Conservation (phyloP, 257 asterid genomes). For the Solanum chiquidenum region DNA sequence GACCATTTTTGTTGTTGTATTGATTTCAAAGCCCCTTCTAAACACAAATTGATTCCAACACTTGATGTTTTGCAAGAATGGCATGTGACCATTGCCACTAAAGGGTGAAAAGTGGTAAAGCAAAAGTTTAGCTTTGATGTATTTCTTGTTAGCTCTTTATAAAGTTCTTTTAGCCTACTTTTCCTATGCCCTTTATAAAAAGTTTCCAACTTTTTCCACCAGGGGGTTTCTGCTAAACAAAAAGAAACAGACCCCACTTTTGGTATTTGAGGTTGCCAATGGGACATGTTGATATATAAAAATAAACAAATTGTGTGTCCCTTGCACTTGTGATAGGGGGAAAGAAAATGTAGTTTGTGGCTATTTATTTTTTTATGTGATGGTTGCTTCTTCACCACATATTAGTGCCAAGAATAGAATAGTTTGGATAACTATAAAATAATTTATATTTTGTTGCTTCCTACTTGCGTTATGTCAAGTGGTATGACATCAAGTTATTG, state of each 20-base stretch:
- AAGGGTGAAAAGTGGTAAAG: not conserved
- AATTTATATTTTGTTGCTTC: not conserved
- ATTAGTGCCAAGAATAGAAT: not conserved
- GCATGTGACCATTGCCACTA: slow-evolving; percentile 13
- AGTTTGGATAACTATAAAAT: not conserved
- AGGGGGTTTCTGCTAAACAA: not conserved
- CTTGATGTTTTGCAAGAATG: not conserved
- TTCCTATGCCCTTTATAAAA: not conserved
- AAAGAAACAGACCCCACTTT: not conserved
- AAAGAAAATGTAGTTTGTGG: not conserved
- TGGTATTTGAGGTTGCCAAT: not conserved
- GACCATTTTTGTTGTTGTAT: not conserved
- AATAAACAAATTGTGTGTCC: not conserved
- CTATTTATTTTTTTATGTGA: not conserved
- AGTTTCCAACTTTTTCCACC: not conserved
- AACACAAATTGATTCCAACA: not conserved
- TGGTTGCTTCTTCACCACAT: not conserved
- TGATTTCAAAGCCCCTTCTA: not conserved
- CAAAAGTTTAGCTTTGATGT: not conserved
- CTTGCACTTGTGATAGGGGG: not conserved
- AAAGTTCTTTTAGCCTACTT: not conserved
- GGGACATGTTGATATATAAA: not conserved
- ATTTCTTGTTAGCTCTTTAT: not conserved
- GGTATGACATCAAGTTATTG: not conserved
- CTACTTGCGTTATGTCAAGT: not conserved